Conservation (phyloP, 306 rosid species). For the Lathyrus aphaca region DNA sequence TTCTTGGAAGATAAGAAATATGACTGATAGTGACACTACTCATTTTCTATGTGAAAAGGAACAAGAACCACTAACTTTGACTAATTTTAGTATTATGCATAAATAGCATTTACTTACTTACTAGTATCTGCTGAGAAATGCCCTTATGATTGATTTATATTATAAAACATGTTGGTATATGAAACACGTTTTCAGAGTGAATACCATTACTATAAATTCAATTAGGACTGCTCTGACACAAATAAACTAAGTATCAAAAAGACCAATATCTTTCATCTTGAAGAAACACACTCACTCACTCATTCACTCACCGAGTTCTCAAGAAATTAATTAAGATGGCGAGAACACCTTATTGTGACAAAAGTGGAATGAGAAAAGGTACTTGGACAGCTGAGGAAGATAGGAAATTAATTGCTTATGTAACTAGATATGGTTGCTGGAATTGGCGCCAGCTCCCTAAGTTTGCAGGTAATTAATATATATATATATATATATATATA, state of each 20-base stretch:
- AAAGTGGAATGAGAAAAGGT: slow-evolving; percentile 76
- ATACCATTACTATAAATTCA: background rate
- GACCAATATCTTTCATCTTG: background rate
- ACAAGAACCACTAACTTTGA: slow-evolving; percentile 22
- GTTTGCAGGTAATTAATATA: slow-evolving; percentile 57
- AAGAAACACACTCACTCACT: background rate
- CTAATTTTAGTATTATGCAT: background rate
- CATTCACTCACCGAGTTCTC: background rate
- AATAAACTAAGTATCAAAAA: no score
- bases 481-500: no score
- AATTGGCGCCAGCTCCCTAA: slow-evolving; percentile 95
- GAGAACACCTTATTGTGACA: slow-evolving; percentile 66
- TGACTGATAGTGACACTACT: background rate
- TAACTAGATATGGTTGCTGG: slow-evolving; percentile 78
- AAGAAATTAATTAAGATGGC: slow-evolving; percentile 47
- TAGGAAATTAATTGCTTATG: slow-evolving; percentile 68
- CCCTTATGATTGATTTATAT: background rate
- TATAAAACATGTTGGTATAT: background rate
- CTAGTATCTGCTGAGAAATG: background rate
- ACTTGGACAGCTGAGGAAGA: slow-evolving; percentile 90
- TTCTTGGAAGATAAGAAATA: slow-evolving; percentile 30
- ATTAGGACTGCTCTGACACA: background rate
- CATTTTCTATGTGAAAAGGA: background rate
- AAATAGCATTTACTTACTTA: background rate
- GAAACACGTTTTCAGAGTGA: background rate